These are phyloP conservation scores for Strobilomyces echinocephalus DNA, from an alignment of 768 basidiomycete genomes.

Conservation along the genomic window DNA sequence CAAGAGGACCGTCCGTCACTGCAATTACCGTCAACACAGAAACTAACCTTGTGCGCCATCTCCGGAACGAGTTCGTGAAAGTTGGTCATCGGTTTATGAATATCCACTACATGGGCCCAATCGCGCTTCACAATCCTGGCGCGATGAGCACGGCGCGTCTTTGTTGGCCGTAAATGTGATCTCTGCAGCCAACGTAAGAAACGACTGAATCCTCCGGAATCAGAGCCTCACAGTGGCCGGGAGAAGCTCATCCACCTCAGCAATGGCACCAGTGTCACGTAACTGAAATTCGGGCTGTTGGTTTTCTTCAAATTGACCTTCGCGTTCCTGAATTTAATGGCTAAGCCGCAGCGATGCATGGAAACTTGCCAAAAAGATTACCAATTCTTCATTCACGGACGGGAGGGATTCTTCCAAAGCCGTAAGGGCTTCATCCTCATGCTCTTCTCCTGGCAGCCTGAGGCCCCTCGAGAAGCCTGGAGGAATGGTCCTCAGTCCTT, in stretches of 20 bases:
- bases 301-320: constrained; percentile 16
- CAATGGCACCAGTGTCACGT: constrained; percentile 19
- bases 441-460: constrained; percentile 57
- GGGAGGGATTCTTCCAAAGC: constrained; percentile 24
- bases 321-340: constrained; percentile 20
- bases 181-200: constrained; percentile 36
- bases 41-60: constrained; percentile 84
- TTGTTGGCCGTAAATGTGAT: constrained; percentile 53
- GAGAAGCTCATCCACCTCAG: constrained; percentile 77
- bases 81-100: constrained; percentile 84
- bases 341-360: constrained; percentile 20
- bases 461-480: constrained; percentile 84
- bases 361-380: constrained; percentile 1
- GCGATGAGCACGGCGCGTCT: constrained; percentile 40
- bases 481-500: constrained; percentile 59
- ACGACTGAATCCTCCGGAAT: neutral
- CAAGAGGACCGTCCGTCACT: constrained; percentile 5
- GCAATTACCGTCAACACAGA: neutral
- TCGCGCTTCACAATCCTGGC: constrained; percentile 72
- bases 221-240: constrained; percentile 45
- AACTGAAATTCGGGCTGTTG: constrained; percentile 21
- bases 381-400: constrained; percentile 13
- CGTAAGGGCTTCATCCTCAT: constrained; percentile 41
- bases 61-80: constrained; percentile 92
- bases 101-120: constrained; percentile 97